phyloP scores from a whole-genome alignment of 2,329 filamentous ascomycete species.

The Hypomyces rosellus region DNA sequence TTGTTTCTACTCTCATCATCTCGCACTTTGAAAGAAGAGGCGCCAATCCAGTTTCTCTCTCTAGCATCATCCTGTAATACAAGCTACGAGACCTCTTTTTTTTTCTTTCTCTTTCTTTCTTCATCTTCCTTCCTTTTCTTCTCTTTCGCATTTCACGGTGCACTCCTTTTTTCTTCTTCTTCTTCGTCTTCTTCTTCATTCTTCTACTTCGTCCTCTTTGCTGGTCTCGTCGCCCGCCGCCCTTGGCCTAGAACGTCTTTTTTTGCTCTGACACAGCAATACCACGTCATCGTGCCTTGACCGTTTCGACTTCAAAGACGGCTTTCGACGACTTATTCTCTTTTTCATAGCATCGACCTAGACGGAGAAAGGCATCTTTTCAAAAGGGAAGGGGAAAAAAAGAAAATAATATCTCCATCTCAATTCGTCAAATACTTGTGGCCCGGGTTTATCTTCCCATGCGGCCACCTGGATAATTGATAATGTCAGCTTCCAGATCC shows the following conservation, averaged over 20 bases:
- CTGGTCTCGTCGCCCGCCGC: conserved; percentile 7
- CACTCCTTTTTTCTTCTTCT: conserved; percentile 6
- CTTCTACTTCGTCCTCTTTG: conserved; percentile 3
- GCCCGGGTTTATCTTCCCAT: conserved; percentile 28
- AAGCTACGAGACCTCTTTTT: conserved; percentile 21
- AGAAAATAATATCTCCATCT: conserved; percentile 6
- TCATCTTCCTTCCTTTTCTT: conserved; percentile 3
- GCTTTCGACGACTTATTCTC: background rate
- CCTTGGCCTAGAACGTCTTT: background rate
- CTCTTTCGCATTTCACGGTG: conserved; percentile 23
- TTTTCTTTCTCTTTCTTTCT: background rate
- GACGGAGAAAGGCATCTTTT: background rate
- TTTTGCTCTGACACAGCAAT: background rate
- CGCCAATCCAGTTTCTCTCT: conserved; percentile 13
- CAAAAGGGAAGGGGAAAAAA: background rate
- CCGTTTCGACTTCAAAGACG: background rate
- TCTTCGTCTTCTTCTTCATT: background rate
- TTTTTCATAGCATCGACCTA: background rate
- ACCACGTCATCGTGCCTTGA: background rate
- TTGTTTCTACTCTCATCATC: background rate
- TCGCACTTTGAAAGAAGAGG: conserved; percentile 7
- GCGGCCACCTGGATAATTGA: conserved; percentile 63
- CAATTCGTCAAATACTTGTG: conserved; percentile 3
- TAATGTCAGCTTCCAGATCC: conserved; percentile 87
- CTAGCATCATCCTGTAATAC: conserved; percentile 31